A percentile compares a stretch with the other conserved stretches of the same genome.
Conservation (phyloP, 2,329 filamentous ascomycete species). For the Dryadomyces sulphureus region DNA sequence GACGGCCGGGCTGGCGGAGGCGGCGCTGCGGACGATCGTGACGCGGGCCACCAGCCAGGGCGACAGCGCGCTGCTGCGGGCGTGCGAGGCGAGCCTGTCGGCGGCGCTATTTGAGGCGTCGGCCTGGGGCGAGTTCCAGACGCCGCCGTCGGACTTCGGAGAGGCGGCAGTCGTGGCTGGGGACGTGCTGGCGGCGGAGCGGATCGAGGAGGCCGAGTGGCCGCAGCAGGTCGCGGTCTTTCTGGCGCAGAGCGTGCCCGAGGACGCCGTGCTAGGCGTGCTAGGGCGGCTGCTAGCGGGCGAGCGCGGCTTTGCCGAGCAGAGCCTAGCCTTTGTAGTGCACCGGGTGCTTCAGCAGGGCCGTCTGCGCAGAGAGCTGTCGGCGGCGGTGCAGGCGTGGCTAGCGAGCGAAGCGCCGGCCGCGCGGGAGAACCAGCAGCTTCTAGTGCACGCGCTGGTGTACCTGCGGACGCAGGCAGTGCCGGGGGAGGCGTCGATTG, state of each 20-base stretch:
- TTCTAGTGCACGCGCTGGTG: constrained; percentile 65
- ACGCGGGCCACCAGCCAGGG: constrained; percentile 33
- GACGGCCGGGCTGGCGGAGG: constrained; percentile 45
- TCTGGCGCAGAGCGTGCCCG: constrained; percentile 41
- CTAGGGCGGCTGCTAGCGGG: constrained; percentile 50
- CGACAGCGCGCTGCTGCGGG: constrained; percentile 31
- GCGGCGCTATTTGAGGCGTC: constrained; percentile 38
- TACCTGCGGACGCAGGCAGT: constrained; percentile 75
- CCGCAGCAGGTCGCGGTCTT: constrained; percentile 44
- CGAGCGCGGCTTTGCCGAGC: constrained; percentile 55
- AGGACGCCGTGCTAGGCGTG: constrained; percentile 55
- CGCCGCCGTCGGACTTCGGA: constrained; percentile 36
- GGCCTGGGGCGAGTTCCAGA: constrained; percentile 39
- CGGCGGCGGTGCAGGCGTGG: constrained; percentile 48
- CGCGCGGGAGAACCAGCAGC: constrained; percentile 48
- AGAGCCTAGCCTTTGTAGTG: constrained; percentile 68
- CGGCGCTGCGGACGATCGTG: constrained; percentile 40
- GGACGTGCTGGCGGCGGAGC: constrained; percentile 20
- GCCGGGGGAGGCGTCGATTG: constrained; percentile 62
- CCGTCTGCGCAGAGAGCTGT: constrained; percentile 46
- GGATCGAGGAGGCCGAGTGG: constrained; percentile 40
- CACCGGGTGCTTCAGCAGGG: constrained; percentile 62
- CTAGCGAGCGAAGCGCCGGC: constrained; percentile 32
- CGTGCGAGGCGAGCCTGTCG: constrained; percentile 36
- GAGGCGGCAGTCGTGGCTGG: constrained; percentile 9